Base-by-base conservation (phyloP, 306 rosid genomes). In the Begonia masoniana region DNA sequence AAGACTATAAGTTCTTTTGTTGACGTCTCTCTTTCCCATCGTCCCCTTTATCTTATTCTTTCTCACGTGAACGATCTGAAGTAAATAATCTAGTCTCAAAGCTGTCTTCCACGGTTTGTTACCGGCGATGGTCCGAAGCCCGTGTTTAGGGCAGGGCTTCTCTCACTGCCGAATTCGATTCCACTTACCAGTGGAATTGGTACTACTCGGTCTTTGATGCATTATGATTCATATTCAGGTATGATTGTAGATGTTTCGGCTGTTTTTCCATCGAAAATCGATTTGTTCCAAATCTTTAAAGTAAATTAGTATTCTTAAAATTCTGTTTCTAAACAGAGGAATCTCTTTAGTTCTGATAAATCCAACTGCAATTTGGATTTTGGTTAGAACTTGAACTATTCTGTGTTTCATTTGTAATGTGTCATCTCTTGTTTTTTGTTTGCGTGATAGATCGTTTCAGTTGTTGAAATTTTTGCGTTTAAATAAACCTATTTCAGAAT, bases 141-240 rank as follows among this genome's bases (percentile, higher is more conserved):
- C 39, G 9, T 31, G 39, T 6, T 31, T 31, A 31, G 39, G 9
- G 39, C 7, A 6, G 39, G 7, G 9, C 8, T 6, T 31, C 9
- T 6, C 39, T 31, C 9, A 5, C 39, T 31, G 1, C 39, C 39
- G 8, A 31, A 7, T 31, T 31, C 39, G 39, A 7, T 31, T 31
- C 39, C 1, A 5, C 9, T 31, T 31, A 31, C 8, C 24, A 21
- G 47, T 43, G 47, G 3, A 6, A 2, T 1, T 43, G 47, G 2
- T 45, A 0, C 15, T 3, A 3, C 15, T 45, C 14, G 9, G 49
- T 10, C 49, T 4, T 51, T 15, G 12, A 51, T 15, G 15, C 54
- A 1, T 51, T 15, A 81, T 81, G 84, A 69, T 54, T 56, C 35
- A 17, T n/a, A 69, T 70, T 17, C 57, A 74, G 78, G 89, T 76